A percentile compares a stretch with the other conserved stretches of the same genome.
Evolutionary conservation across 768 basidiomycete genomes (phyloP).

Genomic region (Suillus plorans): DNA sequence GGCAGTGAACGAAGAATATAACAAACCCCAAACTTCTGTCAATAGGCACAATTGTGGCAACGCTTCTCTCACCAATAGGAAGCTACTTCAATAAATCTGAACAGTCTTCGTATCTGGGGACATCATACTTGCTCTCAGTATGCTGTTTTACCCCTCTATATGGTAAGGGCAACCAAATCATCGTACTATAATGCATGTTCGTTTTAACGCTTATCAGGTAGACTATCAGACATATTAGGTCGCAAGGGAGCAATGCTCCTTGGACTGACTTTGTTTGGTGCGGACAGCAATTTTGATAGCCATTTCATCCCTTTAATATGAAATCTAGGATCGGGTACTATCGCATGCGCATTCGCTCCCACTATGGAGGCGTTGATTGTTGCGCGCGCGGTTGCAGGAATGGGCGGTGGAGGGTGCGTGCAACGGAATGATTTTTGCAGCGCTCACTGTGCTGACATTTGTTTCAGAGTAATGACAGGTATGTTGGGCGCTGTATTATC

Average conservation of each 20-base stretch:
- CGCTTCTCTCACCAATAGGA: conserved; percentile 80
- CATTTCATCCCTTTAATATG: conserved; percentile 18
- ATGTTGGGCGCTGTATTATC: conserved; percentile 13
- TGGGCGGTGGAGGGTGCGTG: conserved; percentile 88
- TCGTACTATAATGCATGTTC: conserved; percentile 2
- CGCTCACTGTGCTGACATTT: conserved; percentile 19
- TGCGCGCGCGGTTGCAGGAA: conserved; percentile 84
- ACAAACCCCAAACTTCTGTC: conserved; percentile 8
- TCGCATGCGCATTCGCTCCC: conserved; percentile 82
- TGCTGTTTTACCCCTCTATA: conserved; percentile 92
- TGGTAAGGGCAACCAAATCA: conserved; percentile 43
- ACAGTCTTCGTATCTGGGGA: conserved; percentile 85
- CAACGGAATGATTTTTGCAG: background rate
- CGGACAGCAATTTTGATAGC: conserved; percentile 20
- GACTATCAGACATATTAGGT: conserved; percentile 81
- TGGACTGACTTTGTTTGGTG: conserved; percentile 82
- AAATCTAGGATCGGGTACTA: conserved; percentile 69
- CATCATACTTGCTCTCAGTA: conserved; percentile 82
- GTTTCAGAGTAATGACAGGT: conserved; percentile 82
- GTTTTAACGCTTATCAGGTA: conserved; percentile 48
- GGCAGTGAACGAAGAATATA: background rate
- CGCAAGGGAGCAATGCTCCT: conserved; percentile 86
- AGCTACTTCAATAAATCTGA: conserved; percentile 80
- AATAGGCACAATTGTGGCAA: conserved; percentile 80
- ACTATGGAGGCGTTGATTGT: conserved; percentile 82